Evolutionary conservation across 2,329 filamentous ascomycete species (phyloP).

Genomic region (Sclerotinia subarctica): DNA sequence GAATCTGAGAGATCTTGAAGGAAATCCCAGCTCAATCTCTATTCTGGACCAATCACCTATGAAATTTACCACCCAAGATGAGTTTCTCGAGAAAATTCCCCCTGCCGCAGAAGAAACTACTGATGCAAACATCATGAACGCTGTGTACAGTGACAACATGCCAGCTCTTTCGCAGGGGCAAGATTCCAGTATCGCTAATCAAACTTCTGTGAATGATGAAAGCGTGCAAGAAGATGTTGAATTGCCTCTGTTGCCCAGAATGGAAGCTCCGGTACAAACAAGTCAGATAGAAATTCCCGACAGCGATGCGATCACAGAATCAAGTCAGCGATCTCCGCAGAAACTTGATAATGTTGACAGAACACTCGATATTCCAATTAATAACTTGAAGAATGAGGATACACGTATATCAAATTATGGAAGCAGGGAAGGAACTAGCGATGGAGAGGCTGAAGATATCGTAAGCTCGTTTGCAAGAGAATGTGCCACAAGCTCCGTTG

Average conservation of each 20-base stretch:
- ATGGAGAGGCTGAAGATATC: neutral
- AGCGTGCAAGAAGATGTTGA: neutral
- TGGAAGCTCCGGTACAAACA: neutral
- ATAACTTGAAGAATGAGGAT: neutral
- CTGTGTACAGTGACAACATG: neutral
- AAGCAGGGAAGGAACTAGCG: neutral
- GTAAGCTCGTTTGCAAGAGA: constrained; percentile 17
- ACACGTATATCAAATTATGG: neutral
- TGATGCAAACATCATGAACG: neutral
- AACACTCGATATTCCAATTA: neutral
- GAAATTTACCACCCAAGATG: neutral
- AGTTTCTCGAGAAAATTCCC: neutral
- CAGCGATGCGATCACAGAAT: constrained; percentile 18
- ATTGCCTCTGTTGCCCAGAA: neutral
- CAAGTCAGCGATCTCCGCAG: constrained; percentile 10
- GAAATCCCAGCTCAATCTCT: neutral
- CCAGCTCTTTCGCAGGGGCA: neutral
- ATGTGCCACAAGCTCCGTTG: constrained; percentile 14
- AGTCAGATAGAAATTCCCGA: constrained; percentile 19
- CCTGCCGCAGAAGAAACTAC: neutral
- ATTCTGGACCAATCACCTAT: neutral
- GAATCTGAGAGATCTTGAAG: neutral
- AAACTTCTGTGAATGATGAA: neutral
- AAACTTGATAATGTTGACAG: neutral
- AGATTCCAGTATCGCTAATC: neutral